Percentiles rank a stretch among this genome's conserved stretches.
Evolutionary conservation across 352 stramenopile species (phyloP).

Genomic region (Phytophthora pinifolia): DNA sequence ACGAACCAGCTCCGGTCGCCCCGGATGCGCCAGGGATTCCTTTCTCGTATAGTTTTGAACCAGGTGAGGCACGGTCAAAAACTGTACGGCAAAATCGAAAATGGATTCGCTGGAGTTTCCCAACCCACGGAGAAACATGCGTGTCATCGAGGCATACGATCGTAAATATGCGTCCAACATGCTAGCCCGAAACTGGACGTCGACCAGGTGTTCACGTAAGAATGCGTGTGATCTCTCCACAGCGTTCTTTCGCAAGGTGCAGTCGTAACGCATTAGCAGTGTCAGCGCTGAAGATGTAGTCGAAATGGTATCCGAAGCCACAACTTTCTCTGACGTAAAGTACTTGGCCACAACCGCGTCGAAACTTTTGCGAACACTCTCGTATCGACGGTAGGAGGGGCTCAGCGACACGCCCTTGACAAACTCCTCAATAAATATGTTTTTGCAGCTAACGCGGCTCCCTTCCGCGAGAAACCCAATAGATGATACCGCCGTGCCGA

Average conservation of each 20-base stretch:
- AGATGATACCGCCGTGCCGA: constrained; percentile 15
- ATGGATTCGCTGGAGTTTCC: constrained; percentile 85
- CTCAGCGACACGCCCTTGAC: constrained; percentile 64
- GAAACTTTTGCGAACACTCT: constrained; percentile 68
- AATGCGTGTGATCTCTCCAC: constrained; percentile 62
- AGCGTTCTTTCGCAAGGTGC: constrained; percentile 53
- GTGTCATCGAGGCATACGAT: constrained; percentile 74
- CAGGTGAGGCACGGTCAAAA: constrained; percentile 81
- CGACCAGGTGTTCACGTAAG: constrained; percentile 77
- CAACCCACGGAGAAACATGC: constrained; percentile 76
- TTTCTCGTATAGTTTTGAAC: constrained; percentile 73
- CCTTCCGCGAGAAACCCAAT: constrained; percentile 32
- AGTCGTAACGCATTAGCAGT: constrained; percentile 74
- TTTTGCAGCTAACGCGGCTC: constrained; percentile 44
- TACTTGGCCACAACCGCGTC: constrained; percentile 50
- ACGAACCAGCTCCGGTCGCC: constrained; percentile 59
- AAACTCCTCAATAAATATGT: constrained; percentile 80
- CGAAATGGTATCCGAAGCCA: neutral
- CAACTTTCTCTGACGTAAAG: constrained; percentile 25
- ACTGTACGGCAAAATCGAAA: constrained; percentile 89
- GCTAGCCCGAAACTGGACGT: constrained; percentile 63
- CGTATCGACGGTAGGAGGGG: constrained; percentile 46
- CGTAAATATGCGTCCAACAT: constrained; percentile 78
- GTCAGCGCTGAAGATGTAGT: constrained; percentile 37
- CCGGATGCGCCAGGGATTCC: constrained; percentile 48